These are phyloP conservation scores for Murraya koenigii DNA, from an alignment of 345 rosid species.

Conservation along the genomic window DNA sequence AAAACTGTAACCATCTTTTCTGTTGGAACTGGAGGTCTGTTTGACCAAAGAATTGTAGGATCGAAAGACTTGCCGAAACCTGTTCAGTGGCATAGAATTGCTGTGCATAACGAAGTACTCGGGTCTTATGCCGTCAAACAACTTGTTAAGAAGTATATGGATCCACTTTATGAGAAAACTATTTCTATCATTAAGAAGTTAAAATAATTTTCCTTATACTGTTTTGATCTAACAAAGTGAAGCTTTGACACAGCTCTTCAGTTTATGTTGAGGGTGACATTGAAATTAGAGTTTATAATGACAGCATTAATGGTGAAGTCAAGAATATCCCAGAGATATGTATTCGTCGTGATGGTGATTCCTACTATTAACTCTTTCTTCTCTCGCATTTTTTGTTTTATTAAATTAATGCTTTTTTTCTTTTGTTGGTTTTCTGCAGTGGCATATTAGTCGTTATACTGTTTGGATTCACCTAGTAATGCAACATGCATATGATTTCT, in stretches of 20 bases:
- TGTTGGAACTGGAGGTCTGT: slow-evolving; percentile 91
- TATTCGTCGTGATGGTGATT: slow-evolving; percentile 76
- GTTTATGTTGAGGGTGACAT: slow-evolving; percentile 97
- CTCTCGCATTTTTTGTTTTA: not conserved
- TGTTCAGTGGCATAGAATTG: slow-evolving; percentile 96
- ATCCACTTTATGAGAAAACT: not conserved
- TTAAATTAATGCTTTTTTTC: not conserved
- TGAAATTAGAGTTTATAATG: slow-evolving; percentile 91
- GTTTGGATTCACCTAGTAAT: not conserved
- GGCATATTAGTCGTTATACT: not conserved
- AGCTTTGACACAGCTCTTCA: slow-evolving; percentile 58
- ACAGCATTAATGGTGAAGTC: slow-evolving; percentile 73
- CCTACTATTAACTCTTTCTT: slow-evolving; percentile 6
- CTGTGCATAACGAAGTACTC: slow-evolving; percentile 75
- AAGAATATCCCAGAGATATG: slow-evolving; percentile 87
- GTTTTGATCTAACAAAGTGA: slow-evolving; percentile 20
- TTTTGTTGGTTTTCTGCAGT: not conserved
- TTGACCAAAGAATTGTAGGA: slow-evolving; percentile 71
- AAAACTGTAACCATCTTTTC: slow-evolving; percentile 83
- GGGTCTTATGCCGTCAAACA: slow-evolving; percentile 86
- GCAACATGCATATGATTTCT: not conserved
- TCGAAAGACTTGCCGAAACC: slow-evolving; percentile 63
- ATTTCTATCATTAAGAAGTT: not conserved
- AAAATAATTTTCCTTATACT: not conserved
- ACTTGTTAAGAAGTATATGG: slow-evolving; percentile 74